A percentile compares a stretch with the other conserved stretches of the same genome.
phyloP scores from a whole-genome alignment of 331 rosid genomes.

The Malus hybrid region DNA sequence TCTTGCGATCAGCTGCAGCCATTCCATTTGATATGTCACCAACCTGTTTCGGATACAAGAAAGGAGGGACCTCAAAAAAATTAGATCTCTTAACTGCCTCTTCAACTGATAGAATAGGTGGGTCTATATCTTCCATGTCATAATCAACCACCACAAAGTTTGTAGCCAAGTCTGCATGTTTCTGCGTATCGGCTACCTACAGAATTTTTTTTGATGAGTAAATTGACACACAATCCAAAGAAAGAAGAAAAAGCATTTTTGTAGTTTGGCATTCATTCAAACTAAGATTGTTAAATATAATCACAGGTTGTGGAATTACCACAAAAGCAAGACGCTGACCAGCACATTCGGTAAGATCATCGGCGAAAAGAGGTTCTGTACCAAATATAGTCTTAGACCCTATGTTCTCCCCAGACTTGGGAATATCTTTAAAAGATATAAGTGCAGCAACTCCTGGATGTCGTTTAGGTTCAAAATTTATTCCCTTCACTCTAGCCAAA shows the following conservation, averaged over 20 bases:
- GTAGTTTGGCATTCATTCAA: neutral
- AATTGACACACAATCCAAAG: neutral
- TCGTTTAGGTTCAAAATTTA: constrained; percentile 38
- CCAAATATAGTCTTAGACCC: constrained; percentile 61
- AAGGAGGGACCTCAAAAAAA: constrained; percentile 68
- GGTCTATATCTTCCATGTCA: constrained; percentile 45
- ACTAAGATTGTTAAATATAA: constrained; percentile 9
- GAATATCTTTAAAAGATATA: constrained; percentile 70
- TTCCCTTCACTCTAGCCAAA: constrained; percentile 57
- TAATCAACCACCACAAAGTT: constrained; percentile 60
- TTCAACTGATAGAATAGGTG: constrained; percentile 77
- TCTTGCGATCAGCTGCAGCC: constrained; percentile 76
- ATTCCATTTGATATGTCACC: constrained; percentile 85
- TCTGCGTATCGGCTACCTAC: constrained; percentile 91
- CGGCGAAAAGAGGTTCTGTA: constrained; percentile 68
- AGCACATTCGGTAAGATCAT: constrained; percentile 49
- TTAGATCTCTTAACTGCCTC: constrained; percentile 76
- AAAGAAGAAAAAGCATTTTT: constrained; percentile 1
- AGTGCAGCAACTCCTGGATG: constrained; percentile 38
- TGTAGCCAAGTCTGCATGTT: constrained; percentile 74
- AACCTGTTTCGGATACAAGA: constrained; percentile 48
- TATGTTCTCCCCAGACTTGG: constrained; percentile 57
- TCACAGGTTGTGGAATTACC: constrained; percentile 39
- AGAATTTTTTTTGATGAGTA: constrained; percentile 6
- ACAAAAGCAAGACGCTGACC: constrained; percentile 80